A percentile compares a stretch with the other conserved stretches of the same genome.
These are phyloP conservation scores for Vigna hirtella DNA, from an alignment of 306 rosid genomes.

Conservation along the genomic window DNA sequence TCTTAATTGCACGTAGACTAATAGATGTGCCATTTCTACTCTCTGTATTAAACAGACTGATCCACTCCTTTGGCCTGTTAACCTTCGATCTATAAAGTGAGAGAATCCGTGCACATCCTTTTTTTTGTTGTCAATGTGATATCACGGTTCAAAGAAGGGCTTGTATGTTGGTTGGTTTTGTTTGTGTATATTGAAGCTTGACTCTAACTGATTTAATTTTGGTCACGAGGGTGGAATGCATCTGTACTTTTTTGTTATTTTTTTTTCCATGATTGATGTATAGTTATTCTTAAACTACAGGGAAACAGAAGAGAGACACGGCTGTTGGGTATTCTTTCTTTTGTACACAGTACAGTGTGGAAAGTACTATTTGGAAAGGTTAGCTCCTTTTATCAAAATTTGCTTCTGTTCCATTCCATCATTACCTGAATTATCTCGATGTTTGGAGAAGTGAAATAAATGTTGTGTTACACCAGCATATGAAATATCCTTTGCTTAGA, in stretches of 20 bases:
- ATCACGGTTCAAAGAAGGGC: not conserved
- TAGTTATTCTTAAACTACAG: constrained; percentile 55
- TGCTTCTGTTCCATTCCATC: constrained; percentile 1
- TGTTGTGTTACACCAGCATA: constrained; percentile 26
- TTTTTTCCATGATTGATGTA: constrained; percentile 4
- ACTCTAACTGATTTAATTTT: constrained; percentile 6
- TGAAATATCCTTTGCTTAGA: constrained; percentile 26
- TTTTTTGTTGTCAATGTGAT: not conserved
- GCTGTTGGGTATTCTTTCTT: constrained; percentile 85
- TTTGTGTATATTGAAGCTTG: constrained; percentile 12
- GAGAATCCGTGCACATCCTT: constrained; percentile 1
- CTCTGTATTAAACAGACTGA: not conserved
- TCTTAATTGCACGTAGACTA: constrained; percentile 10
- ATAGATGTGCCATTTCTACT: not conserved
- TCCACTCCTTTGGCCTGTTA: not conserved
- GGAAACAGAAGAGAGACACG: constrained; percentile 99
- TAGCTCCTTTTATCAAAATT: constrained; percentile 28
- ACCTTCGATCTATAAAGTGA: not conserved
- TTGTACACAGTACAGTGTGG: constrained; percentile 99
- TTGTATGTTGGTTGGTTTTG: not conserved
- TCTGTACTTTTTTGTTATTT: not conserved
- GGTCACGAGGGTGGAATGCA: constrained; percentile 26
- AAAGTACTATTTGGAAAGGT: constrained; percentile 98
- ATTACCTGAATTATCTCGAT: not conserved
- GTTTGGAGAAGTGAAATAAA: constrained; percentile 17